phyloP scores from a whole-genome alignment of 257 asterid species.

The Rehmannia glutinosa region DNA sequence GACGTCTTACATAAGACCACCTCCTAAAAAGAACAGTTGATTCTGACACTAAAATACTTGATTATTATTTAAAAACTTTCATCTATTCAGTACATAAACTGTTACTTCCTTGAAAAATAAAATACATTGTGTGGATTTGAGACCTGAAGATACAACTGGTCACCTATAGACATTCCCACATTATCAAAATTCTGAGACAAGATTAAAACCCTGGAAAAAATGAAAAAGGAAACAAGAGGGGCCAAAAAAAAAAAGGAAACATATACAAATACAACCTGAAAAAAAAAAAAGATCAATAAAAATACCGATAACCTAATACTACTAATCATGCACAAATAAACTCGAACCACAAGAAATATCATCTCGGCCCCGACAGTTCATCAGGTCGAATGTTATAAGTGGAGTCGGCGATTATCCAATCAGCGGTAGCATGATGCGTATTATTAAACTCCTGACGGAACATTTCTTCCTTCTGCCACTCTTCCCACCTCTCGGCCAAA shows the following conservation, averaged over 20 bases:
- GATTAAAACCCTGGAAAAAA: too few relatives aligned
- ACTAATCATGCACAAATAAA: neutral
- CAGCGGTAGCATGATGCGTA: constrained; percentile 36
- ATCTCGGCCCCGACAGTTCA: constrained; percentile 91
- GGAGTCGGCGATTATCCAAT: constrained; percentile 69
- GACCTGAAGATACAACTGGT: constrained; percentile 7
- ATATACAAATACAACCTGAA: constrained; percentile 27
- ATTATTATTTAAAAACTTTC: neutral
- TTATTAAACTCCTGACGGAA: constrained; percentile 59
- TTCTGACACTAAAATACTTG: neutral
- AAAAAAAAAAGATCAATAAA: neutral
- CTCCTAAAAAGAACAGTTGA: neutral
- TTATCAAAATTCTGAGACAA: too few relatives aligned
- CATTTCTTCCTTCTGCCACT: constrained; percentile 91
- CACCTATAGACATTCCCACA: too few relatives aligned
- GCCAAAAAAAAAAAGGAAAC: neutral
- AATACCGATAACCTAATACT: neutral
- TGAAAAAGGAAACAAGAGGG: neutral
- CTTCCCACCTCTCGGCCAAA: constrained; percentile 96
- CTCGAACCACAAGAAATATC: neutral
- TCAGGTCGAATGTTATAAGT: constrained; percentile 66
- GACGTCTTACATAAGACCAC: too few relatives aligned
- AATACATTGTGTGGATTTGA: constrained; percentile 1
- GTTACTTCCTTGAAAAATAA: neutral
- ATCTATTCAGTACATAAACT: neutral